phyloP scores from a whole-genome alignment of 2,329 filamentous ascomycete species.

The Thielaviopsis musarum region DNA sequence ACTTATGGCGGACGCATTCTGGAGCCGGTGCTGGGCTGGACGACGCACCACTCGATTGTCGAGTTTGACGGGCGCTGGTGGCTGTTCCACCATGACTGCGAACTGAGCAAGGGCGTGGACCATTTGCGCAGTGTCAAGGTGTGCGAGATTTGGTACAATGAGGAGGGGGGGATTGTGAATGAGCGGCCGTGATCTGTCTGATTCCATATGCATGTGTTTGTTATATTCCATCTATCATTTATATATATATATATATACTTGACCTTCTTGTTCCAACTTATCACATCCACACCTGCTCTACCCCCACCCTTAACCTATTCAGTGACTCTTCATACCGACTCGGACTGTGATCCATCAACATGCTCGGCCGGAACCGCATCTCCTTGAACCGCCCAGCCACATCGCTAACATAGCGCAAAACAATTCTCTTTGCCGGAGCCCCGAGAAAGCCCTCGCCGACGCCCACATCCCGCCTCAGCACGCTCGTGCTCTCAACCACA shows the following conservation, averaged over 20 bases:
- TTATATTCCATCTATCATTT: background rate
- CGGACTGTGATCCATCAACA: constrained; percentile 62
- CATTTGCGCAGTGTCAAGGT: constrained; percentile 61
- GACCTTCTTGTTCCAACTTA: too few relatives aligned
- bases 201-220: constrained; percentile 18
- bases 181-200: constrained; percentile 29
- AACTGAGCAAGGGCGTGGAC: constrained; percentile 48
- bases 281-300: constrained; percentile 19
- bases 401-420: constrained; percentile 53
- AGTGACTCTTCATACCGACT: constrained; percentile 56
- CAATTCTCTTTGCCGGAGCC: constrained; percentile 48
- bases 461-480: constrained; percentile 41
- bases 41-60: constrained; percentile 64
- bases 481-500: constrained; percentile 48
- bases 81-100: constrained; percentile 61
- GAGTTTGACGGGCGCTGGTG: constrained; percentile 58
- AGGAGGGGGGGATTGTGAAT: constrained; percentile 26
- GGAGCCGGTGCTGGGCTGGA: constrained; percentile 66
- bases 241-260: background rate
- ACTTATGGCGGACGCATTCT: constrained; percentile 54
- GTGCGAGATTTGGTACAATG: constrained; percentile 57
- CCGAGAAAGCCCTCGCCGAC: constrained; percentile 37
- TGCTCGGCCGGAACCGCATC: constrained; percentile 52
- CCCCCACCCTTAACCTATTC: constrained; percentile 37
- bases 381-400: constrained; percentile 56